phyloP scores from a whole-genome alignment of 805 yeast species.

The Cyberlindnera veronae region DNA sequence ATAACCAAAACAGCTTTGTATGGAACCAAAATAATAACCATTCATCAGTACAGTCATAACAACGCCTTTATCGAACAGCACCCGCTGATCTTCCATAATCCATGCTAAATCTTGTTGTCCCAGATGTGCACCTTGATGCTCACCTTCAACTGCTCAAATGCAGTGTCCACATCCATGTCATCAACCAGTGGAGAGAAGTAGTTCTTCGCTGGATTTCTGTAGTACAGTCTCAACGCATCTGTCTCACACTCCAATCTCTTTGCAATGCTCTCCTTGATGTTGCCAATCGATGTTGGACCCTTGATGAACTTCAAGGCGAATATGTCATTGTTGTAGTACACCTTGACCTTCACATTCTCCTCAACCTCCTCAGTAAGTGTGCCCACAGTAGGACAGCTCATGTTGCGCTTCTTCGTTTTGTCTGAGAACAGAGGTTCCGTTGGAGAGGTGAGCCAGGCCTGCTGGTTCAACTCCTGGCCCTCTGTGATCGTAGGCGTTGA shows the following conservation, averaged over 20 bases:
- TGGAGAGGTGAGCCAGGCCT: conserved; percentile 17
- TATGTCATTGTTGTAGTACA: conserved; percentile 24
- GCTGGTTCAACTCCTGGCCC: conserved; percentile 5
- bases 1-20: no score
- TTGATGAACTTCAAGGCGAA: conserved; percentile 23
- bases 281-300: conserved; percentile 3
- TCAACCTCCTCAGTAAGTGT: not conserved
- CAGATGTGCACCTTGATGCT: conserved; percentile 13
- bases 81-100: no score
- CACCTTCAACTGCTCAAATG: conserved; percentile 15
- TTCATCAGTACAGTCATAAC: no score
- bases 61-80: not conserved
- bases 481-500: conserved; percentile 15
- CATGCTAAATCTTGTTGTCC: conserved; percentile 10
- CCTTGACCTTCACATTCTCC: conserved; percentile 21
- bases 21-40: no score
- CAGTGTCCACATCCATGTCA: conserved; percentile 20
- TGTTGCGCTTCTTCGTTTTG: conserved; percentile 1
- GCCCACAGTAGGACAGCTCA: not conserved
- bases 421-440: conserved; percentile 12
- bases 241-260: conserved; percentile 25
- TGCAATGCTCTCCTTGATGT: conserved; percentile 18
- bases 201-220: conserved; percentile 15
- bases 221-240: conserved; percentile 16
- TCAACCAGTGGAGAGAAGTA: conserved; percentile 20